phyloP scores from a whole-genome alignment of 106 monocot species.

The Dendrobium huoshanense region DNA sequence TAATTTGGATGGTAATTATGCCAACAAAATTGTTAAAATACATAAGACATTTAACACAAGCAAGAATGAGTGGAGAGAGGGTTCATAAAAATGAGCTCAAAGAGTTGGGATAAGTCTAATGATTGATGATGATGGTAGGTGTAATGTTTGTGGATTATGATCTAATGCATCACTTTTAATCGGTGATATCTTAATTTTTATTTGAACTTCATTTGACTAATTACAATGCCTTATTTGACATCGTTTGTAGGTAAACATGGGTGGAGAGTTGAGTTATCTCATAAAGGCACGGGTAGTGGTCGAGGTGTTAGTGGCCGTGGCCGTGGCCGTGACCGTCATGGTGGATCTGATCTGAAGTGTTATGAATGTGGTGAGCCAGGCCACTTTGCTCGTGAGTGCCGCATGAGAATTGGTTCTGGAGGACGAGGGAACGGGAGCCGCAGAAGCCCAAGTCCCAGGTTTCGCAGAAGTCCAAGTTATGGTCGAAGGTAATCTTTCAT shows the following conservation, averaged over 20 bases:
- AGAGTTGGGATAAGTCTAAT: background rate
- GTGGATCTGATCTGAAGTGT: conserved; percentile 69
- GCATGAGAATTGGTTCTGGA: conserved; percentile 60
- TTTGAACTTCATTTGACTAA: background rate
- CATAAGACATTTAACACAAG: background rate
- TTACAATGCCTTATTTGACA: background rate
- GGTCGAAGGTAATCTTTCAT: conserved; percentile 43
- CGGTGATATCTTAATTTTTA: background rate
- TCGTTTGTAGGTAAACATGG: conserved; percentile 56
- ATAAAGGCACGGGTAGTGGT: conserved; percentile 41
- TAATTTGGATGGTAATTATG: background rate
- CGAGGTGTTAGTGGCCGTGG: conserved; percentile 29
- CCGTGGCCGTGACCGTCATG: conserved; percentile 15
- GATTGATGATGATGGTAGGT: background rate
- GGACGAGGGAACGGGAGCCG: conserved; percentile 66
- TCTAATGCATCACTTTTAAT: background rate
- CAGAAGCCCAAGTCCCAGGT: conserved; percentile 52
- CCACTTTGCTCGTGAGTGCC: conserved; percentile 94
- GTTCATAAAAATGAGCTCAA: background rate
- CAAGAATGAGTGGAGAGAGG: background rate
- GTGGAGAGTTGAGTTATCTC: conserved; percentile 90
- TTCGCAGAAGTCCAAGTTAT: conserved; percentile 68
- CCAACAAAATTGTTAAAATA: background rate
- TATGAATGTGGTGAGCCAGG: conserved; percentile 91
- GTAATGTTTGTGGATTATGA: background rate